phyloP scores from a whole-genome alignment of 2,329 filamentous ascomycete species.

The Ascochyta lentis region DNA sequence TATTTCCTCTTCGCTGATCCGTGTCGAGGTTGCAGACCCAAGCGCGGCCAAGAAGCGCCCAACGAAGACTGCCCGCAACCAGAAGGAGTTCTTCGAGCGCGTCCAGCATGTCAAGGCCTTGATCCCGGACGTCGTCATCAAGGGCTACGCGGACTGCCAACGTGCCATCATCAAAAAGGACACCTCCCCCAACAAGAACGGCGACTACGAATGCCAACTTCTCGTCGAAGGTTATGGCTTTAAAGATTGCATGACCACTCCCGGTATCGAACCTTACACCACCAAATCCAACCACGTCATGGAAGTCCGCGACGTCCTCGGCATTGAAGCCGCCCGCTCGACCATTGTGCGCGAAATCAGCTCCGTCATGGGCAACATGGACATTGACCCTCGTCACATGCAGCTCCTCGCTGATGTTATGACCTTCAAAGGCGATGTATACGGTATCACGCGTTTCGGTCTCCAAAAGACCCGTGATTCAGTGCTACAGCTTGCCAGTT shows the following conservation, averaged over 20 bases:
- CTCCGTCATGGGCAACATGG: constrained; percentile 90
- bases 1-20: constrained; percentile 61
- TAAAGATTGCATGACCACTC: constrained; percentile 87
- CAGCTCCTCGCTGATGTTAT: constrained; percentile 96
- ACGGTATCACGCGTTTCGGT: constrained; percentile 96
- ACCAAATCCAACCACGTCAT: constrained; percentile 86
- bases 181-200: constrained; percentile 70
- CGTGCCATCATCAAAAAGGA: constrained; percentile 89
- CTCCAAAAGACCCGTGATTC: constrained; percentile 95
- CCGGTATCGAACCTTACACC: constrained; percentile 80
- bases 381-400: constrained; percentile 97
- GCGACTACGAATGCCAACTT: constrained; percentile 63
- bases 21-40: constrained; percentile 70
- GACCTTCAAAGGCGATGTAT: constrained; percentile 97
- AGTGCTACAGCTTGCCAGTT: constrained; percentile 91
- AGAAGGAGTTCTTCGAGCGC: constrained; percentile 73
- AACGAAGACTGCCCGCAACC: constrained; percentile 44
- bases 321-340: constrained; percentile 89
- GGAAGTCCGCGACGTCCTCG: constrained; percentile 85
- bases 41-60: constrained; percentile 35
- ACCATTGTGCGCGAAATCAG: constrained; percentile 91
- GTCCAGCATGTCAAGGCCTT: constrained; percentile 85
- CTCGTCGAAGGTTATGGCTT: constrained; percentile 94
- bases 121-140: constrained; percentile 83
- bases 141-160: constrained; percentile 83